Evolutionary conservation across 371 early-diverging fungal genomes (phyloP).

Genomic region (Haplosporangium sp.): DNA sequence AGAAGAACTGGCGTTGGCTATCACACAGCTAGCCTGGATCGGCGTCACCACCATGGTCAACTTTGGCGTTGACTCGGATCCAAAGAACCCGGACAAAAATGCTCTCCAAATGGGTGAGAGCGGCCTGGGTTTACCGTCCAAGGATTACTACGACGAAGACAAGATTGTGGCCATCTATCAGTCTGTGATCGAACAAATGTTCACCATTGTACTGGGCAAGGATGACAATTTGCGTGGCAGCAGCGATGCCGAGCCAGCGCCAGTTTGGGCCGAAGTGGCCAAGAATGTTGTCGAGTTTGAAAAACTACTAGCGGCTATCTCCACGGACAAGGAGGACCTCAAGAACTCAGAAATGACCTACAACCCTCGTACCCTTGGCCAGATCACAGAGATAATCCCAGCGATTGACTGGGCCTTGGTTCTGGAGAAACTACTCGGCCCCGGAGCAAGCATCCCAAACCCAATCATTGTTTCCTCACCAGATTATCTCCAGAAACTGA

Average conservation of each 20-base stretch:
- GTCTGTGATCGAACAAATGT: constrained; percentile 54
- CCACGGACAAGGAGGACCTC: constrained; percentile 59
- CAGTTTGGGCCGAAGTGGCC: constrained; percentile 53
- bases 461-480: constrained; percentile 62
- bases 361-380: constrained; percentile 60
- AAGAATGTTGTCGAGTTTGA: constrained; percentile 66
- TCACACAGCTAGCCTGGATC: constrained; percentile 36
- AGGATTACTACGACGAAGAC: constrained; percentile 65
- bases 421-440: constrained; percentile 49
- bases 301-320: constrained; percentile 59
- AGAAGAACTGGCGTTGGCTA: constrained; percentile 29
- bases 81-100: constrained; percentile 62
- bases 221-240: constrained; percentile 18
- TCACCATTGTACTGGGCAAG: constrained; percentile 42
- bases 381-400: constrained; percentile 57
- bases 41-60: constrained; percentile 54
- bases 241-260: not conserved
- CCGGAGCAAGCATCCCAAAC: constrained; percentile 42
- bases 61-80: constrained; percentile 59
- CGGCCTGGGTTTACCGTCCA: constrained; percentile 68
- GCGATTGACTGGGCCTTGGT: constrained; percentile 62
- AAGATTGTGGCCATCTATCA: constrained; percentile 57
- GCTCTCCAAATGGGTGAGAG: constrained; percentile 59
- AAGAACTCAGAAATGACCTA: constrained; percentile 65
- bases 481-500: constrained; percentile 58